phyloP scores from a whole-genome alignment of 441 rosid species.

The Rhodomyrtus psidioides region DNA sequence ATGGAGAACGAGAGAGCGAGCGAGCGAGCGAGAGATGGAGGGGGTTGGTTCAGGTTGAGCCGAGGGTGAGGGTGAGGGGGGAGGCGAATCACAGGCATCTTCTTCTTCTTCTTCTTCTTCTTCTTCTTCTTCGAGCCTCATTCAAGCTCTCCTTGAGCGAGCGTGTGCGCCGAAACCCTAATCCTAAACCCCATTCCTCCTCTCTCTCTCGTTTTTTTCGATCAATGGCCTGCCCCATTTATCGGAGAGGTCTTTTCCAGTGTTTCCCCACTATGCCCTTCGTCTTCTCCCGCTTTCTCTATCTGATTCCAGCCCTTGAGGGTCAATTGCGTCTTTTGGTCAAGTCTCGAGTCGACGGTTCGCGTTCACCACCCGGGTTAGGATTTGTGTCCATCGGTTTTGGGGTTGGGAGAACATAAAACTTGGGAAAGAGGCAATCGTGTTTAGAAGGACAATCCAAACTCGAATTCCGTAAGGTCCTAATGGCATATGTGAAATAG shows the following conservation, averaged over 20 bases:
- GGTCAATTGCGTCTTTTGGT: neutral
- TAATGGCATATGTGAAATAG: no score
- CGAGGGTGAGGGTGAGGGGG: neutral
- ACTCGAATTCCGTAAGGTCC: no score
- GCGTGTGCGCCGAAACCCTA: neutral
- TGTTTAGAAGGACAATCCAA: no score
- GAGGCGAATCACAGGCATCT: neutral
- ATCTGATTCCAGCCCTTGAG: no score
- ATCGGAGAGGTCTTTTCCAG: neutral
- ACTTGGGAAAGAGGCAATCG: no score
- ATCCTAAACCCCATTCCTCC: neutral
- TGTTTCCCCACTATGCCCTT: neutral
- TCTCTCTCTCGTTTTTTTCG: neutral
- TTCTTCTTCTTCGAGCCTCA: neutral
- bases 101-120: neutral
- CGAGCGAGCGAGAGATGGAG: no score
- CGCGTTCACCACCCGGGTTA: no score
- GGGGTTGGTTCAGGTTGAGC: neutral
- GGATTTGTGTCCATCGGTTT: no score
- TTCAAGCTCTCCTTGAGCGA: neutral
- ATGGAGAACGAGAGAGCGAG: neutral
- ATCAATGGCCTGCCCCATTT: neutral
- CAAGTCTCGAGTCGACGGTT: neutral
- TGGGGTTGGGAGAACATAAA: no score
- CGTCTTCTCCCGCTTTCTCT: neutral